Base-by-base conservation (phyloP, 2,329 filamentous ascomycete species). In the Sporothrix humicola region DNA sequence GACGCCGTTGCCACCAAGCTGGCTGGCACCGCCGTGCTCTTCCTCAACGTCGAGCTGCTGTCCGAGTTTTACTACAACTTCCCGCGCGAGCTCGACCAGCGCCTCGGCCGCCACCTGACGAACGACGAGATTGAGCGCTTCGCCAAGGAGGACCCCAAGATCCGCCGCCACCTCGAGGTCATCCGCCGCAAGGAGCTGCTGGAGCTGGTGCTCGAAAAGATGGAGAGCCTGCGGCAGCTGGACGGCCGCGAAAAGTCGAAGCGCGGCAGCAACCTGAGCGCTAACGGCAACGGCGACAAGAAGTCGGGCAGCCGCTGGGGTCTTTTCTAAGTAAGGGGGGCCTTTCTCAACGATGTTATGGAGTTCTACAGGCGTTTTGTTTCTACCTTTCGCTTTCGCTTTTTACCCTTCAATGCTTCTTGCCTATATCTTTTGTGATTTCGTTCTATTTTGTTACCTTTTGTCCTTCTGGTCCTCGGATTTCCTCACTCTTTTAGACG, bases 41-140 rank as follows among this genome's bases (percentile, higher is more conserved):
- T 99, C 86, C 88, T 99, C 44, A 98, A 99, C 79, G 96, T 98
- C 12, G 97, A 99, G 83, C 88, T 99, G 23, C 88, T 99, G 20
- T 95, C 93, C 1, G 97, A 99, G 80, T 99, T 98, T 81, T 98
- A 97, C 84, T 97, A 98, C 83, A 94, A 96, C 80, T 99, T 99
- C 82, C 96, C 96, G 0, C 89, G 96, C 54, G 94, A 98, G 80
- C 88, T 99, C 13, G 96, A 99, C 81, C 85, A 92, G 74, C 90
- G 95, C 48, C 90, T 99, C 12, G 94, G 95, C 63, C 90, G 94
- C 37, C 91, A 94, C 78, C 86, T 98, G 75, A 89, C 89, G 48
- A 89, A 92, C 72, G 90, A 90, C 6, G 91, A 98, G 79, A 89
- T 98, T 5, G 95, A 99, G 80, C 89, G 89, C 37, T 98, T 99